phyloP scores from a whole-genome alignment of 1,284 basidiomycete genomes.

The Termitomyces sp. region DNA sequence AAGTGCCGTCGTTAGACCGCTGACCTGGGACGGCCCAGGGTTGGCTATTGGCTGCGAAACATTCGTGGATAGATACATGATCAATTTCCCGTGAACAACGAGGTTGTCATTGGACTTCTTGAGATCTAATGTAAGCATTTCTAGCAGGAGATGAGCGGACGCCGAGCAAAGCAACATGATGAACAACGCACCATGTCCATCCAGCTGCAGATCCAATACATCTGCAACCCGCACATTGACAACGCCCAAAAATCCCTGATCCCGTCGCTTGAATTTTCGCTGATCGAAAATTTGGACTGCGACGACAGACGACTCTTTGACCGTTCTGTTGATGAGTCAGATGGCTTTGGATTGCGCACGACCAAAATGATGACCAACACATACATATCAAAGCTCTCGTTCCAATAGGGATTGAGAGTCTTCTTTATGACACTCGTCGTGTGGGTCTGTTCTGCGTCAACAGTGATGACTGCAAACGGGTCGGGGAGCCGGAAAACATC shows the following conservation, averaged over 20 bases:
- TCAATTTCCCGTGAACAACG: conserved; percentile 86
- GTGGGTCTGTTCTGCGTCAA: conserved; percentile 91
- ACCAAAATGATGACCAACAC: conserved; percentile 12
- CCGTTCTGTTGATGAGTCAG: conserved; percentile 46
- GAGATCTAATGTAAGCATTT: conserved; percentile 86
- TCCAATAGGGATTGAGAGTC: conserved; percentile 92
- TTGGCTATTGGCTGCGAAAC: conserved; percentile 70
- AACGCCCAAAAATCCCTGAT: conserved; percentile 93
- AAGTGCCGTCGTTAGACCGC: conserved; percentile 48
- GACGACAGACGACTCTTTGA: conserved; percentile 87
- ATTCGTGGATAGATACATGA: conserved; percentile 87
- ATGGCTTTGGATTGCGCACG: conserved; percentile 6
- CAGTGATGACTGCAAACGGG: conserved; percentile 92
- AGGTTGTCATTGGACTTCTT: conserved; percentile 89
- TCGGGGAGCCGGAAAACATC: conserved; percentile 91
- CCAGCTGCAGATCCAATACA: conserved; percentile 85
- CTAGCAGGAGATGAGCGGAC: conserved; percentile 33
- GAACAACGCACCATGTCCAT: conserved; percentile 71
- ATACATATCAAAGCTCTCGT: conserved; percentile 88
- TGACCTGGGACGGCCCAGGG: conserved; percentile 63
- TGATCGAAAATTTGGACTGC: conserved; percentile 97
- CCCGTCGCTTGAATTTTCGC: conserved; percentile 92
- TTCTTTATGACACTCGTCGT: conserved; percentile 89
- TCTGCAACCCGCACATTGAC: conserved; percentile 89
- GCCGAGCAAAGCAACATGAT: background rate